Base-by-base conservation (phyloP, 768 basidiomycete species). In the Auriscalpium orientale region DNA sequence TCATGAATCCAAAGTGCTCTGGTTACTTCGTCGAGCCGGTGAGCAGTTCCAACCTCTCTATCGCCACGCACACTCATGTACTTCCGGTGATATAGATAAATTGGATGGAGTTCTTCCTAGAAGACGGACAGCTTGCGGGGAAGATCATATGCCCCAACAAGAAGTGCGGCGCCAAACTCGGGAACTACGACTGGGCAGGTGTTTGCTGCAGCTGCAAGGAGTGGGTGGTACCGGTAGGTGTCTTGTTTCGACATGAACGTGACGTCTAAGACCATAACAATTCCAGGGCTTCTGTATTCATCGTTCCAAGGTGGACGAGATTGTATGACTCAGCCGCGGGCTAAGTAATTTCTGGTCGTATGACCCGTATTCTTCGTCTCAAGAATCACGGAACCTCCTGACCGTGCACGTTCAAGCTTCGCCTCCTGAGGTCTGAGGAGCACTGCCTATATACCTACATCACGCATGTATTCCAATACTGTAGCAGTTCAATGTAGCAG, bases 1-100 rank as follows among this genome's bases (percentile, higher is more conserved):
- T 95, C 48, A 70, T 78, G 37, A 91, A 94, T 65, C 75, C 87
- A 13, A 85, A 86, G 64, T 98, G 97, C 70, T 95, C 94, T 1
- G 95, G 94, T 8, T 99, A 99, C 70, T 98, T 98, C 66, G 83
- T 98, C 46, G 95, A 98, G 68, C 93, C 94, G 36, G 92, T 97
- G 64, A 62, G 89, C 20, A 20, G 56, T 48, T 37, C 45, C 7
- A 12, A n/a, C 22, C 11, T 16, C 33, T 46, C 49, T 49, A 10
- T 38, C 49, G 45, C 49, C 34, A 22, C 12, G 20, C 34, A 20
- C 33, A 34, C 15, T 34, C 20, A 18, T 36, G 28, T 21, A 28
- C 22, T 10, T 11, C 2, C 11, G 46, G 15, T 40, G 2, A 13
- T 47, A 37, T 44, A 72, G 93, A 85, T 97, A 83, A 87, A 85